Base-by-base conservation (phyloP, 768 basidiomycete genomes). In the Filobasidium floriforme region DNA sequence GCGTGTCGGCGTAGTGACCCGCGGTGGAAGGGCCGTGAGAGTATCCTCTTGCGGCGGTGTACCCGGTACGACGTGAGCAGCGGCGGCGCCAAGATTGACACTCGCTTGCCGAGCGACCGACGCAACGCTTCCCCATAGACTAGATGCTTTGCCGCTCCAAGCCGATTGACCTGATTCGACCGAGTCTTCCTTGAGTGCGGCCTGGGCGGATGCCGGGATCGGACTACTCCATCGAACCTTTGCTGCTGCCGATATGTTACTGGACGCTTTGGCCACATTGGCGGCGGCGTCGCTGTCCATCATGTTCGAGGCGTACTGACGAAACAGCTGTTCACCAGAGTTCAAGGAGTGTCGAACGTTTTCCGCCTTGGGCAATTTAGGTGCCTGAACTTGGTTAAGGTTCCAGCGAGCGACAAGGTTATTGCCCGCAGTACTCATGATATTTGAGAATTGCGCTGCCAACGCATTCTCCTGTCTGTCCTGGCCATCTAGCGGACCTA, bases 271-370 rank as follows among this genome's bases (percentile, higher is more conserved):
- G 60, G 67, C 44, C 1, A 75, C 26, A 4, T 29, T 44, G 6
- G 73, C 73, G 14, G 72, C 73, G 11, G 72, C 62, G 61, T 75
- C 73, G 52, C 73, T 73, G 3, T 71, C 61, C 37, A 68, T 61
- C 41, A 75, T 19, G 10, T 66, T 59, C 6, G 62, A 63, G 3
- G 72, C 70, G 59, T 71, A 72, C 24, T 69, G 70, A 18, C 60
- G 57, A 29, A 72, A 59, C 18, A 62, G 64, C n/a, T 65, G 41
- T 18, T 52, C 59, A 15, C 43, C 32, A 18, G 52, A 59, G 1
- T 29, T 15, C 46, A 60, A 24, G 26, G 64, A 57, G 22, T 57
- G 24, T 24, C 54, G 19, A 28, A 57, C 24, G 14, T 24, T 32
- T 15, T 22, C 15, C 12, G 54, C 24, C 24, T 32, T 24, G 29